Base-by-base conservation (phyloP, 805 yeast species). In the Lipomyces lipofer region DNA sequence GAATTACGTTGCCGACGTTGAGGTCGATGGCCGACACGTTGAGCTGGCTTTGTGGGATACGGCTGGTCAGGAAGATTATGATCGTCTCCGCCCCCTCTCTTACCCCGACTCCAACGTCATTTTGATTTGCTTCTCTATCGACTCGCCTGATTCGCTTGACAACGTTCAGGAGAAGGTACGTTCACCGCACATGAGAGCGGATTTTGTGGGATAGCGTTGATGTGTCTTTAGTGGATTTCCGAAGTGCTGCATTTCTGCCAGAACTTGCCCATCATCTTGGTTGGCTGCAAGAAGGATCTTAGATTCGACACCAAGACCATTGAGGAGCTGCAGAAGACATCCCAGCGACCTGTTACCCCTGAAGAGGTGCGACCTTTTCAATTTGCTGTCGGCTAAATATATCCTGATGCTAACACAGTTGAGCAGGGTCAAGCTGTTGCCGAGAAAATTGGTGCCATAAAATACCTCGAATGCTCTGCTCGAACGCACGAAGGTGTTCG, bases 31-130 rank as follows among this genome's bases (percentile, higher is more conserved):
- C 47, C 86, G 92, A 73, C 82, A 87, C 70, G 97, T 92, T 55
- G 96, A 91, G 71, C 78, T 90, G 73, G 96, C 96, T 6, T 78
- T 90, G 64, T 90, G 97, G 97, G 97, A 90, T 89, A 90, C 97
- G 64, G 96, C 97, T 52, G 97, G 97, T 63, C 97, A 90, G 81
- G 97, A 90, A 78, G 97, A 91, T 77, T 90, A 90, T 71, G 96
- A 89, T 73, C 86, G 96, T 73, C 78, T 88, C 65, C 85, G 96
- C 75, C 96, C 96, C 42, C 77, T 88, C 62, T 85, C 92, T 12
- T 90, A 90, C 73, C 96, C 96, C 59, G 96, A 90, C 71, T 86
- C 96, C 36, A 87, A 88, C 70, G 97, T 90, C 60, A 86, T 90
- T 57, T 79, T 90, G 69, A 88, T 90, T 66, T 90, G 97, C 79